phyloP scores from a whole-genome alignment of 768 basidiomycete species.

The Tephrocybe rancida region DNA sequence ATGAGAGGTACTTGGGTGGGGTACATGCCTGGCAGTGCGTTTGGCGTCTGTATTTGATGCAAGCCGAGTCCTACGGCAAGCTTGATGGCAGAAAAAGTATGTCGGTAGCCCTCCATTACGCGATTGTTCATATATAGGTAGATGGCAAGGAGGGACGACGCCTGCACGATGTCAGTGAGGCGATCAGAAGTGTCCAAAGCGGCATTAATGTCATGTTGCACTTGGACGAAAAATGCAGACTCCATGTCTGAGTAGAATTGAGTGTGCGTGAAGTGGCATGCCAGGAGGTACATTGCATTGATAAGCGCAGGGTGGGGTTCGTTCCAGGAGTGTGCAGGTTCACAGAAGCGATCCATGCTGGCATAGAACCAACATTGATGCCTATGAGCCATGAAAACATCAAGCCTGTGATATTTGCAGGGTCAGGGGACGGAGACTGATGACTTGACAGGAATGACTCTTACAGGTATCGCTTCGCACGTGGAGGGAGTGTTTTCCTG shows the following conservation, averaged over 20 bases:
- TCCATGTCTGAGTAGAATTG: slow-evolving; percentile 45
- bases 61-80: slow-evolving; percentile 62
- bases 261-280: slow-evolving; percentile 53
- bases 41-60: slow-evolving; percentile 47
- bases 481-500: slow-evolving; percentile 27
- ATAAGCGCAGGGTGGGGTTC: slow-evolving; percentile 60
- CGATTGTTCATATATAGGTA: slow-evolving; percentile 63
- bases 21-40: slow-evolving; percentile 12
- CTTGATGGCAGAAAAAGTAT: slow-evolving; percentile 61
- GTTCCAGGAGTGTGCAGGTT: slow-evolving; percentile 24
- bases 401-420: slow-evolving; percentile 37
- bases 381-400: slow-evolving; percentile 56
- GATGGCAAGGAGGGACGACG: slow-evolving; percentile 58
- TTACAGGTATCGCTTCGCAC: slow-evolving; percentile 41
- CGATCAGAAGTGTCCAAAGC: slow-evolving; percentile 58
- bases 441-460: slow-evolving; percentile 11
- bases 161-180: slow-evolving; percentile 60
- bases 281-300: slow-evolving; percentile 64
- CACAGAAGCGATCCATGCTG: slow-evolving; percentile 43
- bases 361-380: slow-evolving; percentile 63
- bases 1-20: slow-evolving; percentile 23
- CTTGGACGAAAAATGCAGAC: slow-evolving; percentile 47
- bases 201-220: slow-evolving; percentile 51
- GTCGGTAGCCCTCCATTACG: slow-evolving; percentile 60
- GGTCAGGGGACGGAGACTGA: neutral